Conservation (phyloP, 2,329 filamentous ascomycete species). For the Daldinia eschscholtzii region DNA sequence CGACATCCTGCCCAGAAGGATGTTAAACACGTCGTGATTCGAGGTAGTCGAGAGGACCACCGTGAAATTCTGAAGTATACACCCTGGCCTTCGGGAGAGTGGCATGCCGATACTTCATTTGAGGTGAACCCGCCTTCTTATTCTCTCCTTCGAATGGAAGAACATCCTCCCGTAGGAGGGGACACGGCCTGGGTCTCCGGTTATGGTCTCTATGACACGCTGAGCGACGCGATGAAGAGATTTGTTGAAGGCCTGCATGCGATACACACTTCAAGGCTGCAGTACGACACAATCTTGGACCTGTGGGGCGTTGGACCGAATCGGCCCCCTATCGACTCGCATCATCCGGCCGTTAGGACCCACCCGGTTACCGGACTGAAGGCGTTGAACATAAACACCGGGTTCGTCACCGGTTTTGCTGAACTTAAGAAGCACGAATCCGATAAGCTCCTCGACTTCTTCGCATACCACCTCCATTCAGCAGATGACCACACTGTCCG, state of each 20-base stretch:
- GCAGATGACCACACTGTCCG: constrained; percentile 64
- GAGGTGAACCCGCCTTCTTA: constrained; percentile 65
- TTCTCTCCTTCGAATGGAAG: constrained; percentile 64
- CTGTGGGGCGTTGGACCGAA: constrained; percentile 58
- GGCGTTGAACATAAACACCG: constrained; percentile 60
- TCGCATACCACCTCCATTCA: constrained; percentile 61
- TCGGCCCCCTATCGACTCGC: constrained; percentile 60
- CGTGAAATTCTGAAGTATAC: constrained; percentile 61
- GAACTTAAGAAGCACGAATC: constrained; percentile 64
- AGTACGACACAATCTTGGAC: constrained; percentile 62
- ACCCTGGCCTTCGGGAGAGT: constrained; percentile 61
- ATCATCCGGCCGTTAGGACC: constrained; percentile 63
- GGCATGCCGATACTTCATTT: constrained; percentile 64
- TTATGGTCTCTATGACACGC: constrained; percentile 60
- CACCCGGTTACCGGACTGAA: constrained; percentile 63
- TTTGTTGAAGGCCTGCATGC: constrained; percentile 60
- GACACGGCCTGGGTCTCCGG: constrained; percentile 63
- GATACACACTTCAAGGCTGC: constrained; percentile 60
- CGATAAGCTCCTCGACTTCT: constrained; percentile 61
- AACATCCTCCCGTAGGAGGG: constrained; percentile 61
- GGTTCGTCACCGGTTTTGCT: constrained; percentile 62
- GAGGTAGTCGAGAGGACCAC: constrained; percentile 60
- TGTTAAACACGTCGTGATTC: constrained; percentile 59
- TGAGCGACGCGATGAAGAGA: constrained; percentile 58
- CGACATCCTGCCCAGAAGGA: constrained; percentile 62